Conservation (phyloP, 139 green algal species). For the Coccomyxa sp. region DNA sequence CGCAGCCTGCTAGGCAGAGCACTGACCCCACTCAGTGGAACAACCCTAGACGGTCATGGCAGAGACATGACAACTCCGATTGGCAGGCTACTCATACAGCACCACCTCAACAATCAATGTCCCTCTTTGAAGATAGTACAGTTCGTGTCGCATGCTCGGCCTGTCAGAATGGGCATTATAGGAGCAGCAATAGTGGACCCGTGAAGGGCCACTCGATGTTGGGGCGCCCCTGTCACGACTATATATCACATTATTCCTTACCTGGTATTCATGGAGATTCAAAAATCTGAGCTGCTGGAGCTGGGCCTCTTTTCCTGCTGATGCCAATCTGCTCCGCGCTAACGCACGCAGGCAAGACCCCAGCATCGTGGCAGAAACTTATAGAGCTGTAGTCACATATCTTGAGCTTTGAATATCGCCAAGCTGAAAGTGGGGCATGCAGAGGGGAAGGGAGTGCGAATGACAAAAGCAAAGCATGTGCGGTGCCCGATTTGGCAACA, state of each 20-base stretch:
- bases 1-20: background rate
- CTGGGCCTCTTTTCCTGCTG: conserved; percentile 8
- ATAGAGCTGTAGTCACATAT: background rate
- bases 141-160: background rate
- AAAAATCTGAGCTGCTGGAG: conserved; percentile 66
- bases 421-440: background rate
- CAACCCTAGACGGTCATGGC: background rate
- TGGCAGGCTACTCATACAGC: background rate
- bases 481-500: too few relatives aligned
- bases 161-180: background rate
- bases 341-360: background rate
- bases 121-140: background rate
- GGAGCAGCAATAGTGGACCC: background rate
- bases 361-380: background rate
- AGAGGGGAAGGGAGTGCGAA: too few relatives aligned
- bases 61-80: background rate
- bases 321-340: too few relatives aligned
- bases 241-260: conserved; percentile 1
- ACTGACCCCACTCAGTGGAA: background rate
- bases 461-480: too few relatives aligned
- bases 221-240: background rate
- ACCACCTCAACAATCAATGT: background rate
- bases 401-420: background rate
- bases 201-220: background rate
- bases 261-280: conserved; percentile 98